A percentile compares a stretch with the other conserved stretches of the same genome.
Conservation (phyloP, 208 protist species). For the Crithidia thermophila region DNA sequence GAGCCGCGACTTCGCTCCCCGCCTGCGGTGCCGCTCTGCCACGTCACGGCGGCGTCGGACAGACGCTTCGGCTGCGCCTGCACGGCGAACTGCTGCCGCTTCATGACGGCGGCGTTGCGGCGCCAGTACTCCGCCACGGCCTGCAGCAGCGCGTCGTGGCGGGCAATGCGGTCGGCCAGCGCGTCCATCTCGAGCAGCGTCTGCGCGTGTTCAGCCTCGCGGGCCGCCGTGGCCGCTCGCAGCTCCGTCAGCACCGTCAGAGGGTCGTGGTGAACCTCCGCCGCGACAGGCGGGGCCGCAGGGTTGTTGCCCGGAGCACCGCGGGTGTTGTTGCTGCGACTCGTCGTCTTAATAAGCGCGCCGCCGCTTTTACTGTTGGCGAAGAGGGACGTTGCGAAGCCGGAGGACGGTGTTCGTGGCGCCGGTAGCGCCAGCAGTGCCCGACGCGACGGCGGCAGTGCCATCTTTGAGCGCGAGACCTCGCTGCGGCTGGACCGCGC, state of each 20-base stretch:
- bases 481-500: background rate
- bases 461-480: background rate
- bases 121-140: constrained; percentile 63
- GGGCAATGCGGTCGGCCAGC: constrained; percentile 10
- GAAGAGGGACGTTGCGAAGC: constrained; percentile 9
- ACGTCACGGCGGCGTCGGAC: background rate
- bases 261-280: constrained; percentile 10
- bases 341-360: no score
- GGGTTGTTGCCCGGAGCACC: no score
- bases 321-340: no score
- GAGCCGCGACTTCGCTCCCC: background rate
- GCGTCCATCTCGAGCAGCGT: constrained; percentile 22
- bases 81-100: constrained; percentile 28
- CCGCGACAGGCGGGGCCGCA: background rate
- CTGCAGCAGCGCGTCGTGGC: constrained; percentile 33
- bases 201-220: constrained; percentile 14
- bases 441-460: background rate
- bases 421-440: constrained; percentile 10
- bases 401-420: background rate
- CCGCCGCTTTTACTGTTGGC: no score
- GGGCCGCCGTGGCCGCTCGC: constrained; percentile 20
- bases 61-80: constrained; percentile 20
- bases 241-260: constrained; percentile 43
- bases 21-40: background rate
- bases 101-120: constrained; percentile 44